Evolutionary conservation across 2,329 filamentous ascomycete genomes (phyloP), one percentile per base, ranked within the genome.

Genomic region (Lasiodiplodia theobromae): DNA sequence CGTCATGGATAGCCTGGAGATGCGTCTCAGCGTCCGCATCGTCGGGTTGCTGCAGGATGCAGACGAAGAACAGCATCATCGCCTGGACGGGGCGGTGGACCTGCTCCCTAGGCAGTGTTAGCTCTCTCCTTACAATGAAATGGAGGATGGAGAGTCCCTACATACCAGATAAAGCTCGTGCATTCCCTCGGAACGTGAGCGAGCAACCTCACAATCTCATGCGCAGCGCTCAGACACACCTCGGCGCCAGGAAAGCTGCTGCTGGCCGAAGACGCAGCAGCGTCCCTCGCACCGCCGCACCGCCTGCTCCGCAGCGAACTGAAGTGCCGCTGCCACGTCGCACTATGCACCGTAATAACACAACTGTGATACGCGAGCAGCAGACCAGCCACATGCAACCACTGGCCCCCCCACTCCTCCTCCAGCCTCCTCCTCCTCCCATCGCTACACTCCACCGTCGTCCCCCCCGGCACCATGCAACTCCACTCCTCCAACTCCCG

Each of bases 311-410:
- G 34, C n/a, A 64, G 1, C 5, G 44, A 38, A 8, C 18, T 37
- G 31, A 64, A 64, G n/a, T 64, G 60, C 47, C 60, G 44, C 10
- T 64, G 60, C 60, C 60, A 64, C 8, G 60, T 52, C 28, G 60
- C 60, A 10, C 60, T 64, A 31, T 52, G 47, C 4, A 64, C 60
- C 0, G 47, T 64, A 28, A 64, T 37, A 31, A 38, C n/a, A n/a
- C 47, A 52, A 18, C 44, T 64, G n/a, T 64, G 44, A n/a, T 52
- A 64, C 12, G 60, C 44, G 18, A 64, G 60, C 2, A 64, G 28
- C n/a, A 64, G 12, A 12, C 60, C 12, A 7, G 51, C 7, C 8
- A 64, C 21, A 11, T 64, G 60, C 1, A 47, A 28, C 2, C 52
- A 47, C n/a, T 38, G 60, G 5, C 52, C 10, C 1, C 21, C 31